Evolutionary conservation across 225 moss, liverwort and hornwort genomes (phyloP), one percentile per base, ranked within the genome.

Genomic region (Sphagnum tenellum): DNA sequence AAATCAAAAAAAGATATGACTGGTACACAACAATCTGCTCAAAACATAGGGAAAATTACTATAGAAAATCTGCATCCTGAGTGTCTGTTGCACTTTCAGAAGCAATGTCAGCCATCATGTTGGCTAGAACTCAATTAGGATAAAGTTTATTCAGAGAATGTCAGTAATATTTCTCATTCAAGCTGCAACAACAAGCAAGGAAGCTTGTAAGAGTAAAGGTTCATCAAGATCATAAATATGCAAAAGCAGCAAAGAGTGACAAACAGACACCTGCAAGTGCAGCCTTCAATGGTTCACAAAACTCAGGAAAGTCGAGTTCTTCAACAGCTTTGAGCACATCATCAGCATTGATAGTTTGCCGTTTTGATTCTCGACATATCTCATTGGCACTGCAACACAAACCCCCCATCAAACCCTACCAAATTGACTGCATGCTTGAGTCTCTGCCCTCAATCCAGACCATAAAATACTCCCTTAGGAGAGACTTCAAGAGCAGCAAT

Each of bases 321-420:
- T 96, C 92, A 60, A 96, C 82, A 12, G 95, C 92, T 71, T 82
- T 89, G 63, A 96, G 81, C 65, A 96, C 95, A 70, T 96, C 89
- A 61, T 92, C 95, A 12, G 95, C 95, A 70, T 80, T 96, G 65
- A 96, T 81, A 45, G 92, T 92, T 75, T 86, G 89, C 44, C 95
- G 80, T 75, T 92, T 96, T 5, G 92, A 84, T 62, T 96, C 95
- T 52, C 89, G 89, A 72, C 92, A 96, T 59, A 96, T 85, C 63
- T 96, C 92, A 76, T 92, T 96, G 7, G 95, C 95, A 66, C 95
- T 96, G 85, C 68, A 68, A 29, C 63, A 70, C 11, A 45, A 44
- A 60, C 76, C 56, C 76, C 64, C 47, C 13, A 57, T 60, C 44
- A 8, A 52, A 9, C 48, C 46, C 63, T 29, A 29, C 29, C 29